Evolutionary conservation across 225 moss, liverwort and hornwort species (phyloP), one percentile per base, ranked within the genome.

Genomic region (Bryoerythrophyllum caledonicum): DNA sequence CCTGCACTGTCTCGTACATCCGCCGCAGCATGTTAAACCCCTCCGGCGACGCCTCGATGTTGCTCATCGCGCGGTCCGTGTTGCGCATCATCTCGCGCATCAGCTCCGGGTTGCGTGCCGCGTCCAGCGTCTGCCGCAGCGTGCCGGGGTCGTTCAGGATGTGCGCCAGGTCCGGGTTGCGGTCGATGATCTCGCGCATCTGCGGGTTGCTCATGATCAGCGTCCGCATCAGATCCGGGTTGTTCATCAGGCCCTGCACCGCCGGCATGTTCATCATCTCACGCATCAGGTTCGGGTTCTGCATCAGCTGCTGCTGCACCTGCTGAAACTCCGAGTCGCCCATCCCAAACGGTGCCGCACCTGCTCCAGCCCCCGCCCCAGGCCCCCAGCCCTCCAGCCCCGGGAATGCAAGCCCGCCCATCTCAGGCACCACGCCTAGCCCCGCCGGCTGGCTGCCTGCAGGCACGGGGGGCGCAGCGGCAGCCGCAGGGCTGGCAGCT

Each of bases 251-350:
- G 79, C 91, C 95, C 76, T 95, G 99, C 65, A 99, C 95, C 27
- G 99, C 95, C 5, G 99, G 99, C 95, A 95, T 93, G 79, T 92
- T 99, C 99, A 99, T 99, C 99, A 99, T 99, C 74, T 99, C 99
- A 74, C 93, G 84, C 95, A 99, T 95, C 68, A 99, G 82, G 59
- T 92, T 95, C 61, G 99, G 99, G 70, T 99, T 99, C 68, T 99
- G 99, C 95, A 99, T 99, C 70, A 99, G 86, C 84, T 99, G 99
- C 80, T 99, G 93, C 83, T 99, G 99, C 77, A 99, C 99, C 84
- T 99, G 93, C 89, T 99, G 99, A 62, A 95, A 93, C 78, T 99
- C 99, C 74, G 93, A 91, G 30, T 84, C 73, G 34, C 96, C 96
- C 93, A 91, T 90, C 64, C 96, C 94, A 71, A 88, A 89, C 0